phyloP scores from a whole-genome alignment of 257 asterid species.

The Gentiana dahurica region DNA sequence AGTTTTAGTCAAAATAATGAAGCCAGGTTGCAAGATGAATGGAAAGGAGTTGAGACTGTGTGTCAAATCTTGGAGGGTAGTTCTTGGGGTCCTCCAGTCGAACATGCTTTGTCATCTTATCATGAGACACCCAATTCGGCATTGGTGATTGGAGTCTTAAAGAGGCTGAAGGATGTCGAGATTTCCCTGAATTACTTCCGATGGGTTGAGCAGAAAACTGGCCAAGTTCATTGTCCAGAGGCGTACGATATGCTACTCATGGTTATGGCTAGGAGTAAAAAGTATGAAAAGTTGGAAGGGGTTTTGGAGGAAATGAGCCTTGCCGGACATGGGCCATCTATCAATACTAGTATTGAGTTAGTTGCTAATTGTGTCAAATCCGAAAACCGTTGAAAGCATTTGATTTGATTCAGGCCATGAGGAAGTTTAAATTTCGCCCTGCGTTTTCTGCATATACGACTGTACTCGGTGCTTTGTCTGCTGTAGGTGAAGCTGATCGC shows the following conservation, averaged over 20 bases:
- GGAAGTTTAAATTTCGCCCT: constrained; percentile 71
- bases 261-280: constrained; percentile 54
- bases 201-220: constrained; percentile 63
- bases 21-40: constrained; percentile 27
- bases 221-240: constrained; percentile 50
- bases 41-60: constrained; percentile 31
- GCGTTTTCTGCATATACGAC: constrained; percentile 96
- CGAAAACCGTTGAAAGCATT: constrained; percentile 51
- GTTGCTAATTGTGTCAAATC: constrained; percentile 45
- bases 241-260: constrained; percentile 67
- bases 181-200: constrained; percentile 54
- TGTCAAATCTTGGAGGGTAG: constrained; percentile 51
- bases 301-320: constrained; percentile 83
- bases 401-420: constrained; percentile 68
- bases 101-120: constrained; percentile 44
- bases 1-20: constrained; percentile 20
- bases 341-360: constrained; percentile 47
- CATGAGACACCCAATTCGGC: constrained; percentile 37
- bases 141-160: constrained; percentile 66
- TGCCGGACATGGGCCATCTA: constrained; percentile 65
- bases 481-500: constrained; percentile 46
- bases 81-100: constrained; percentile 70
- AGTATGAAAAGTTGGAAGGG: constrained; percentile 38
- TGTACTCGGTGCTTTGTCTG: constrained; percentile 72
- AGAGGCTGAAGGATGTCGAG: constrained; percentile 60